Percentiles rank a stretch among this genome's conserved stretches.
Evolutionary conservation across 1,139 yeast species (phyloP).

Genomic region (Magnusiomyces suaveolens): DNA sequence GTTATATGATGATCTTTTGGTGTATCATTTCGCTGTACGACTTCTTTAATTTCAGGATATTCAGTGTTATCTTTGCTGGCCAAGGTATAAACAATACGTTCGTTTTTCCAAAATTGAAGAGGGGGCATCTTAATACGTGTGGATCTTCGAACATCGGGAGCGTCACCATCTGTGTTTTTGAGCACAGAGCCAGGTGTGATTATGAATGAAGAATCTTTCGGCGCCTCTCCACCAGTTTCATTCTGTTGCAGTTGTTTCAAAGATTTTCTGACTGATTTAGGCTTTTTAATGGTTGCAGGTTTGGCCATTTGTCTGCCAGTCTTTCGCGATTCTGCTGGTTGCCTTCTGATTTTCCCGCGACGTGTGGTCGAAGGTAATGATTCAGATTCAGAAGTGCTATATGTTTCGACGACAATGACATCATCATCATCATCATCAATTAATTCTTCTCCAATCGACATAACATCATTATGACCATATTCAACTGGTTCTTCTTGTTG

Average conservation of each 20-base stretch:
- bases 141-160: constrained; percentile 39
- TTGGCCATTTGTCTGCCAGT: no score
- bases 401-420: neutral
- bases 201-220: neutral
- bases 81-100: constrained; percentile 53
- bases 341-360: neutral
- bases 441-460: neutral
- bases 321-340: neutral
- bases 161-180: neutral
- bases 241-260: neutral
- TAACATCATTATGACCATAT: neutral
- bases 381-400: neutral
- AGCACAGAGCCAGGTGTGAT: neutral
- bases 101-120: constrained; percentile 79
- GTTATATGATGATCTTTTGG: constrained; percentile 2
- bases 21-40: constrained; percentile 17
- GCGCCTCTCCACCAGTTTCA: neutral
- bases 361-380: no score
- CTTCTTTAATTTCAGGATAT: constrained; percentile 24
- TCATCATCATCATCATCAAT: no score
- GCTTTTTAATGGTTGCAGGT: neutral
- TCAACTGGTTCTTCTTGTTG: neutral
- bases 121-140: constrained; percentile 61
- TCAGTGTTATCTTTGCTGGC: constrained; percentile 26
- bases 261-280: neutral